Evolutionary conservation across 495 filamentous ascomycete genomes (phyloP), one percentile per base, ranked within the genome.

Genomic region (Cercophora sp.): DNA sequence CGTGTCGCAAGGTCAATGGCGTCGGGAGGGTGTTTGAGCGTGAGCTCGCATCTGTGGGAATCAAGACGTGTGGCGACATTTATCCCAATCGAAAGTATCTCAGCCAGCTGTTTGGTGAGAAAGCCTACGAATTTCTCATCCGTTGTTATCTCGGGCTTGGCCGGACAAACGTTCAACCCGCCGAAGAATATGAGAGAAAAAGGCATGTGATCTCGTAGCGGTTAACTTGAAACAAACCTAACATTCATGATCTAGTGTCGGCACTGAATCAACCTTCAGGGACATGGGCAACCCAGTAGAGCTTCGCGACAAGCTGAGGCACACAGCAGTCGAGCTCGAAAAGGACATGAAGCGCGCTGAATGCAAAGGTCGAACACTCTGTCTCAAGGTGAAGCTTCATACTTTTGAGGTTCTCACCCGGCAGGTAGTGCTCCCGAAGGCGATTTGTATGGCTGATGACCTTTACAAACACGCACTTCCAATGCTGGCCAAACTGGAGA

Each of bases 171-270:
- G 78, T 99, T 5, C 85, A 90, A 41, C 94, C 93, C 0, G 86
- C 86, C 1, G 91, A 94, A 54, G 89, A 88, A 40, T 88, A 93
- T 55, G 91, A 96, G 59, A 51, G 48, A 22, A 51, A 51, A 25
- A 51, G 48, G 48, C 32, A 41, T 8, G 34, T 10, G 8, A 1
- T 1, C 11, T 2, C 24, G 4, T n/a, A n/a, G n/a, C n/a, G n/a
- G n/a, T n/a, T n/a, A n/a, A n/a, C n/a, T n/a, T n/a, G n/a, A n/a
- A n/a, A n/a, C n/a, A n/a, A n/a, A n/a, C n/a, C n/a, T n/a, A n/a
- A n/a, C n/a, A n/a, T n/a, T n/a, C n/a, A n/a, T n/a, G n/a, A n/a
- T 96, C 96, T 65, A 94, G 88, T 56, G 86, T 99, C 4, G 91
- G 93, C 25, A 96, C 92, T 0, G 93, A 99, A 69, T 84, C 82